Base-by-base conservation (phyloP, 371 early-diverging fungal species). In the Syncephalis fuscata region DNA sequence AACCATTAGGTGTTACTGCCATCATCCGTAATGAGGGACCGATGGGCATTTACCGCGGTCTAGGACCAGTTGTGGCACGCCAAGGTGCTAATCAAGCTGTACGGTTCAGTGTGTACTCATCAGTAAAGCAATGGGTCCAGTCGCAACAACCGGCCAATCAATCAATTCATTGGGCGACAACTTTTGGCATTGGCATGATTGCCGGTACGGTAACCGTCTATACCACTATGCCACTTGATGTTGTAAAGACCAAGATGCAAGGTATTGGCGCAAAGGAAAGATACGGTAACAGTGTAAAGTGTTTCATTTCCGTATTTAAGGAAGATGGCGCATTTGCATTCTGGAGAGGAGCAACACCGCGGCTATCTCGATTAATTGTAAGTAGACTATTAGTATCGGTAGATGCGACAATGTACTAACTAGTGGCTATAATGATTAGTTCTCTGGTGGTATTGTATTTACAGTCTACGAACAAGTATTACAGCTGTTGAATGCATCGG, bases 191-290 rank as follows among this genome's bases (percentile, higher is more conserved):
- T 22, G 89, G 91, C 40, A 75, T 74, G 47, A 57, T 80, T 42
- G 93, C 93, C 0, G 95, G 95, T 8, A 79, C 76, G 46, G 73
- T 88, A 21, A 92, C 92, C 1, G 92, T 92, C 0, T 91, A 90
- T 53, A 62, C 84, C 0, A 94, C 95, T 0, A 91, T 91, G 93
- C 93, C 93, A 2, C 52, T 94, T 24, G 95, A 92, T 62, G 91
- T 89, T 1, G 71, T 92, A 49, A 94, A 94, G 63, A 94, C 95
- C 1, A 78, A 84, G 49, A 85, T 92, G 89, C 95, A 94, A 61
- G 77, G 80, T 15, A 56, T 81, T 9, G 67, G 75, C 40, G 87
- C 87, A 3, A 64, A 61, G 21, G 56, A 54, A 19, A 61, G 78
- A 23, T 91, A 92, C 54, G 68, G 63, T 16, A 76, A 73, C 46